These are phyloP conservation scores for Aspergillus novofumigatus DNA, from an alignment of 2,329 filamentous ascomycete genomes.

Conservation along the genomic window DNA sequence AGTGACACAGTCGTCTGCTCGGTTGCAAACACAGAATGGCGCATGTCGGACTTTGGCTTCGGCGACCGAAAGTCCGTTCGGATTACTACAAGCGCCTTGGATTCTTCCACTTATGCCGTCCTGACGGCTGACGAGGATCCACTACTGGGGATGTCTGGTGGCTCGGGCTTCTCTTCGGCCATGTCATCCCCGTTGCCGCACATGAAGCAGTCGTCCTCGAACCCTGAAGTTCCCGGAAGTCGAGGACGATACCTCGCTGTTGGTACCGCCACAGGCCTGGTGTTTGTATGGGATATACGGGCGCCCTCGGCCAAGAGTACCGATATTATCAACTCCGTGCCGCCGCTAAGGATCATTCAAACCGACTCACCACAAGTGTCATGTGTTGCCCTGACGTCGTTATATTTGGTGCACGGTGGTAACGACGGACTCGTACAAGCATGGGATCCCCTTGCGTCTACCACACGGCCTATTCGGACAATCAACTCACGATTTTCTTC, in stretches of 20 bases:
- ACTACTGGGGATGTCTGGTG: slow-evolving; percentile 56
- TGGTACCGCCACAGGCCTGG: slow-evolving; percentile 72
- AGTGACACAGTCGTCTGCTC: slow-evolving; percentile 33
- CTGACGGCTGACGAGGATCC: slow-evolving; percentile 76
- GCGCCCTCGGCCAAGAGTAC: slow-evolving; percentile 55
- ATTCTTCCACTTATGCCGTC: slow-evolving; percentile 68
- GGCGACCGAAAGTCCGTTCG: slow-evolving; percentile 56
- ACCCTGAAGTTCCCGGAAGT: slow-evolving; percentile 73
- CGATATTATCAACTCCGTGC: slow-evolving; percentile 55
- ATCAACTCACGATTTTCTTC: slow-evolving; percentile 81
- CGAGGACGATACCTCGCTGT: slow-evolving; percentile 75
- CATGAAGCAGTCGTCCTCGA: slow-evolving; percentile 39
- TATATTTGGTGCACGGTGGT: slow-evolving; percentile 89
- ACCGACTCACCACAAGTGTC: slow-evolving; percentile 88
- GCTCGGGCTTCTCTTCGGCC: slow-evolving; percentile 51
- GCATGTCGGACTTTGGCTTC: slow-evolving; percentile 57
- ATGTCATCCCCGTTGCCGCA: slow-evolving; percentile 51
- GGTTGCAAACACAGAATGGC: slow-evolving; percentile 60
- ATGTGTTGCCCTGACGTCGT: slow-evolving; percentile 72
- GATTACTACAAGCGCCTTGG: slow-evolving; percentile 68
- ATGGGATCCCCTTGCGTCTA: slow-evolving; percentile 92
- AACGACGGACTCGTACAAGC: slow-evolving; percentile 93
- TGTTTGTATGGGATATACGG: slow-evolving; percentile 82
- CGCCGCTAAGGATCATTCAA: slow-evolving; percentile 74
- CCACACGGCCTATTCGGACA: slow-evolving; percentile 71